Base-by-base conservation (phyloP, 2,329 filamentous ascomycete species). In the Talaromyces albobiverticillius region DNA sequence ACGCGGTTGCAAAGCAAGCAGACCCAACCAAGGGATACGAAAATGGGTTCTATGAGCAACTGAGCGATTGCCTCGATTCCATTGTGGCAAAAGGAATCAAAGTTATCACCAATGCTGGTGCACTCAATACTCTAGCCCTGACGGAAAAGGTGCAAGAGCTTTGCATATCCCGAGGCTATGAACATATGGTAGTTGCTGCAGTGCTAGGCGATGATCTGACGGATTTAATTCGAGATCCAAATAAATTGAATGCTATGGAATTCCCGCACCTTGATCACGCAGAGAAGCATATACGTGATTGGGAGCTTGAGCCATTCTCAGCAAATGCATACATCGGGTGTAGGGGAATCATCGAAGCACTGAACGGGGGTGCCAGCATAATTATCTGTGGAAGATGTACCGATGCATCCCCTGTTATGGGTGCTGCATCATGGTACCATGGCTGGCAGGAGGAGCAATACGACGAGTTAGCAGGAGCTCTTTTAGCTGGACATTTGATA, bases 371-470 rank as follows among this genome's bases (percentile, higher is more conserved):
- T 1, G 72, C 71, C 1, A 70, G 76, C 56, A 74, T 76, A 50
- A 64, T 76, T 4, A 64, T 76, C n/a, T 74, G 71, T 56, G 74
- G 73, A 4, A 61, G 72, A 14, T 71, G 74, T 1, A 58, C 71
- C 4, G 72, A 76, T 62, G 69, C 70, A 8, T 62, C 61, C 25
- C 68, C 67, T 5, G 61, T 63, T 0, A 67, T 71, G 40, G 69
- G 57, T 9, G 61, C 60, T 14, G 66, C 66, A 20, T 55, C 55
- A 4, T 73, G 61, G 59, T 71, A 62, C 59, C 64, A 71, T 61
- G 45, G 55, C 9, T 73, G 71, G 71, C 46, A 55, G 1, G 53
- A 57, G 2, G 51, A 62, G 2, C 41, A 61, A 20, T 59, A 64
- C 53, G 61, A 71, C 43, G 11, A 62, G 45, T 48, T 71, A 6